These are phyloP conservation scores for Ophiocordyceps unilateralis DNA, from an alignment of 2,329 filamentous ascomycete species.

Conservation along the genomic window DNA sequence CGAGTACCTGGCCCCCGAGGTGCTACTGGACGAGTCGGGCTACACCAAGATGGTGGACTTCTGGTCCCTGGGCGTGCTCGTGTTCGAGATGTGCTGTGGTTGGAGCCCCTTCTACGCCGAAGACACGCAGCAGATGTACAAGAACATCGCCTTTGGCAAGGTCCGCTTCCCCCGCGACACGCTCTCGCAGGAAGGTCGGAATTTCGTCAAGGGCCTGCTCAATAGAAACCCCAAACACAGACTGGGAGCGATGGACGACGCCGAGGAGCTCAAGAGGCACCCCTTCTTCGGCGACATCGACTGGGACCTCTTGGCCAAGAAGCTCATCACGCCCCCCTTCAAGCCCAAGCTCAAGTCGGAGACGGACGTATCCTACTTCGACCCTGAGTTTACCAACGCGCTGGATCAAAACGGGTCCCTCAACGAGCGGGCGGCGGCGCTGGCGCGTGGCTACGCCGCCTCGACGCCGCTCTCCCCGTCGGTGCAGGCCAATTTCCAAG, in stretches of 20 bases:
- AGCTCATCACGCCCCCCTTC: conserved; percentile 89
- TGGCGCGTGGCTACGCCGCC: conserved; percentile 71
- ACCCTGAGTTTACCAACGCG: conserved; percentile 94
- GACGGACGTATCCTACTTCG: conserved; percentile 94
- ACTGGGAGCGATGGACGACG: conserved; percentile 77
- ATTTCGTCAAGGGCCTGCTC: conserved; percentile 93
- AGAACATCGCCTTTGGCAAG: conserved; percentile 98
- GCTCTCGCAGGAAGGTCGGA: conserved; percentile 81
- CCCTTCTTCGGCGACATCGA: conserved; percentile 90
- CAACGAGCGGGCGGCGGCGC: conserved; percentile 74
- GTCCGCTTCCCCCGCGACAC: conserved; percentile 93
- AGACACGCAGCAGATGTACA: conserved; percentile 99
- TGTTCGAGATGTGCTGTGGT: conserved; percentile 99
- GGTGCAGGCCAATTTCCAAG: conserved; percentile 95
- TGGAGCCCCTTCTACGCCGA: conserved; percentile 99
- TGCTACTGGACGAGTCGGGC: conserved; percentile 84
- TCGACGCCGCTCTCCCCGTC: conserved; percentile 88
- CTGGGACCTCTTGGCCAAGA: conserved; percentile 76
- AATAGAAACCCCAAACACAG: conserved; percentile 96
- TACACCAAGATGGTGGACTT: conserved; percentile 99
- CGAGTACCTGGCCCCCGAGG: conserved; percentile 91
- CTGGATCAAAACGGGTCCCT: conserved; percentile 73
- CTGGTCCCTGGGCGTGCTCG: conserved; percentile 92
- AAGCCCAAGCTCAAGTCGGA: conserved; percentile 95
- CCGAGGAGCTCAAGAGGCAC: conserved; percentile 84